These are phyloP conservation scores for Fusarium staphyleae DNA, from an alignment of 2,329 filamentous ascomycete species.

Conservation along the genomic window DNA sequence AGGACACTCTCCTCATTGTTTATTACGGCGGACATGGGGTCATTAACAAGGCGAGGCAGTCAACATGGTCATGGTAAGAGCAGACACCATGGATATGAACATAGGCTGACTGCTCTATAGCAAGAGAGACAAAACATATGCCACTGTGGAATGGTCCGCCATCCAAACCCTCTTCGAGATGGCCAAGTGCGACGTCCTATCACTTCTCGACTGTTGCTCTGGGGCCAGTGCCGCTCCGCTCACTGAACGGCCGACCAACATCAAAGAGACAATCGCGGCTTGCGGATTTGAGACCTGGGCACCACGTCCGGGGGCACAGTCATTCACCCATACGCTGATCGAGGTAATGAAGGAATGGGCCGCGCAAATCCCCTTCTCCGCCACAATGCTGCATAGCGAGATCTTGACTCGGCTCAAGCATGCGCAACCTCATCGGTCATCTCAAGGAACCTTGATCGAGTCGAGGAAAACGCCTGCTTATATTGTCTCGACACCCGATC, in stretches of 20 bases:
- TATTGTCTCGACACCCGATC: conserved; percentile 38
- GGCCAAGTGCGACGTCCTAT: conserved; percentile 38
- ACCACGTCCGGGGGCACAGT: conserved; percentile 36
- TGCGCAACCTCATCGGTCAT: conserved; percentile 34
- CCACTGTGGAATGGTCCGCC: conserved; percentile 41
- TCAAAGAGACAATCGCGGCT: conserved; percentile 41
- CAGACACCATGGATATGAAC: not conserved
- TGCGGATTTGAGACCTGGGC: conserved; percentile 41
- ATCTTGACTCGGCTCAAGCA: conserved; percentile 39
- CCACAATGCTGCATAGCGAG: conserved; percentile 41
- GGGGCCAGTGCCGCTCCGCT: conserved; percentile 39
- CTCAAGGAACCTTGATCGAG: conserved; percentile 34
- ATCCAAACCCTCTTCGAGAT: conserved; percentile 41
- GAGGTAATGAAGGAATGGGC: conserved; percentile 40
- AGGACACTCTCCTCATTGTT: conserved; percentile 39
- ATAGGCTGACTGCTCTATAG: conserved; percentile 25
- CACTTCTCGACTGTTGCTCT: conserved; percentile 39
- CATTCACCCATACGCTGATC: conserved; percentile 39
- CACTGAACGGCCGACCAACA: conserved; percentile 38
- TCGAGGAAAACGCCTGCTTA: conserved; percentile 40
- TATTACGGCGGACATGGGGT: conserved; percentile 39
- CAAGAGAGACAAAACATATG: conserved; percentile 35
- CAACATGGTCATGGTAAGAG: conserved; percentile 40
- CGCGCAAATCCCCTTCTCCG: conserved; percentile 38
- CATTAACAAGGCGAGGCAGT: conserved; percentile 39